These are phyloP conservation scores for Capronia epimyces DNA, from an alignment of 2,329 filamentous ascomycete genomes.

Conservation along the genomic window DNA sequence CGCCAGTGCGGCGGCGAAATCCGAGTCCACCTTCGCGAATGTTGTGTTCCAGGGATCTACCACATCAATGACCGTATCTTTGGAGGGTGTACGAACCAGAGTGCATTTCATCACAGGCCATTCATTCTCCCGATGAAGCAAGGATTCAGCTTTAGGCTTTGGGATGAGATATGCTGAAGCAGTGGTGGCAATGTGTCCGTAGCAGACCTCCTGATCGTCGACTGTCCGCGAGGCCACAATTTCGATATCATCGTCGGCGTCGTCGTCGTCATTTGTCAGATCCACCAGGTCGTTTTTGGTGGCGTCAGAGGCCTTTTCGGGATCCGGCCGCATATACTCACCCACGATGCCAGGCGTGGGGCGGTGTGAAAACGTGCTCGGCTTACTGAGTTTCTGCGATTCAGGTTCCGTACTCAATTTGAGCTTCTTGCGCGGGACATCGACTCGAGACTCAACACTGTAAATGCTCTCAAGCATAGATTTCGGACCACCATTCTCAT, in stretches of 20 bases:
- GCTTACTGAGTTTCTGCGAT: constrained; percentile 26
- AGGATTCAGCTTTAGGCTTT: constrained; percentile 20
- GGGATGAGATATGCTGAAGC: constrained; percentile 26
- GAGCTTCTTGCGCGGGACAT: constrained; percentile 59
- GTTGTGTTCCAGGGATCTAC: constrained; percentile 64
- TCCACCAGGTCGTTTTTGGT: constrained; percentile 44
- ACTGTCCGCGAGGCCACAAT: constrained; percentile 19
- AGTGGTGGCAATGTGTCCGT: constrained; percentile 23
- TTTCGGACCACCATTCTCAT: constrained; percentile 27
- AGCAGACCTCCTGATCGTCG: constrained; percentile 28
- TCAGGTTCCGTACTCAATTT: constrained; percentile 42
- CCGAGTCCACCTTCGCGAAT: constrained; percentile 70
- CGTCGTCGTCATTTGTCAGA: constrained; percentile 26
- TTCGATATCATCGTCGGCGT: constrained; percentile 49
- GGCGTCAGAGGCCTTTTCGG: constrained; percentile 46
- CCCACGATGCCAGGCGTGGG: constrained; percentile 56
- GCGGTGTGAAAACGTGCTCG: constrained; percentile 33
- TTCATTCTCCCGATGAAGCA: constrained; percentile 18
- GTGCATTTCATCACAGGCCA: constrained; percentile 29
- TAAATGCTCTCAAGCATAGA: constrained; percentile 69
- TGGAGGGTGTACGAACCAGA: constrained; percentile 15
- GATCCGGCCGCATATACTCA: constrained; percentile 60
- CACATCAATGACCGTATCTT: constrained; percentile 59
- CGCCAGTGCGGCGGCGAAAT: constrained; percentile 61
- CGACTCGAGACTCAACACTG: constrained; percentile 63